These are phyloP conservation scores for Silene conica DNA, from an alignment of 148 eudicot genomes.

Conservation along the genomic window DNA sequence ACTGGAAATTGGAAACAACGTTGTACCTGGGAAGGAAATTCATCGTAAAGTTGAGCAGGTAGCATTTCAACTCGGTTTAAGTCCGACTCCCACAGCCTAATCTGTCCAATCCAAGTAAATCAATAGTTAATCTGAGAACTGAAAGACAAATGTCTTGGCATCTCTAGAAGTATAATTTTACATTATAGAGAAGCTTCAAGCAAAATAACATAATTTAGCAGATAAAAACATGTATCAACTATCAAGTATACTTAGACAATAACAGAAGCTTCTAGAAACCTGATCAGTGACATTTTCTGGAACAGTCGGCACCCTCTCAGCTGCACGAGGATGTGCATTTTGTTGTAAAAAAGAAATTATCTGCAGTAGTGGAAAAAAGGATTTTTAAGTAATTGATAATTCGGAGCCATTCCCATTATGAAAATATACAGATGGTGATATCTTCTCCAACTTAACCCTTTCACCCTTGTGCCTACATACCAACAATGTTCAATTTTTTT, in stretches of 20 bases:
- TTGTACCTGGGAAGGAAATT: conserved; percentile 60
- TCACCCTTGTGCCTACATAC: background rate
- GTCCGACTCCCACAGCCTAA: conserved; percentile 95
- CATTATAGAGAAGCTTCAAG: too few relatives aligned
- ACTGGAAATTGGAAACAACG: background rate
- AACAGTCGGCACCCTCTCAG: conserved; percentile 75
- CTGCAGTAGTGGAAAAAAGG: conserved; percentile 43
- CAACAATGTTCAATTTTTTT: background rate
- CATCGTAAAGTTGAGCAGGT: conserved; percentile 68
- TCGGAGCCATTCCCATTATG: background rate
- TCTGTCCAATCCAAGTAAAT: conserved; percentile 39
- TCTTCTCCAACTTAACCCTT: background rate
- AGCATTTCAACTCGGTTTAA: conserved; percentile 76
- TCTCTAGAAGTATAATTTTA: too few relatives aligned
- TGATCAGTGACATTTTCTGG: conserved; percentile 99
- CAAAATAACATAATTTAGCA: background rate
- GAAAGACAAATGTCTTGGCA: background rate
- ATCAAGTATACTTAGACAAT: background rate
- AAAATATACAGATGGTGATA: background rate
- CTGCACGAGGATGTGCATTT: conserved; percentile 96
- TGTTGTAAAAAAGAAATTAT: conserved; percentile 89
- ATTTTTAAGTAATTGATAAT: background rate
- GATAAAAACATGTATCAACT: background rate
- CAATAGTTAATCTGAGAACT: background rate
- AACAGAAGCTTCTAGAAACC: conserved; percentile 33